Evolutionary conservation across 139 green algal species (phyloP), one percentile per base, ranked within the genome.

Genomic region (Coelastrella sp.): DNA sequence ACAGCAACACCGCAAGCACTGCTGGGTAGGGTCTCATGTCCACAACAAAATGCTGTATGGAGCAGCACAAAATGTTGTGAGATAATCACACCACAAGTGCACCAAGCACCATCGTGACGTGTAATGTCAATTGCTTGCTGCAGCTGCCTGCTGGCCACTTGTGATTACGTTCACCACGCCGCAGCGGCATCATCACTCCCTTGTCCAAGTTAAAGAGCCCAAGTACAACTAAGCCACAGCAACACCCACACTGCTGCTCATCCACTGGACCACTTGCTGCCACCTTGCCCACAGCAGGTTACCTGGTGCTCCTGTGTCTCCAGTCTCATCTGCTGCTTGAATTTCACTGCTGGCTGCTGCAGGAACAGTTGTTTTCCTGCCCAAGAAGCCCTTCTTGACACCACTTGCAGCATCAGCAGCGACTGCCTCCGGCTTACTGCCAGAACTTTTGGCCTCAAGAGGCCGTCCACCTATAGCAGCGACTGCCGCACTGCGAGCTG

Each of bases 401-500:
- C 65, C 27, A 49, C 8, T 8, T n/a, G 56, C 70, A 61, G 84
- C 70, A 66, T 7, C 70, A 73, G 6, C 68, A 24, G 27, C 83
- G 27, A 25, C 65, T 6, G 65, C 68, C 19, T 24, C 61, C 17
- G 61, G 24, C 12, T 61, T 57, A 76, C 24, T 27, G 35, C 57
- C 59, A 35, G 22, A 49, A 25, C 25, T 19, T 6, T 35, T 76
- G 17, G 9, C 56, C 19, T 74, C 70, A 56, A 6, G 11, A 24
- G 70, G 25, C 25, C 17, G 14, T 11, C 85, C 85, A 11, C 24
- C 15, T 6, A 90, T 90, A 4, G 73, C 85, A 35, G 85, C 85
- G 14, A 90, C 72, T 25, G 85, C 85, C 22, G 15, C 73, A 14
- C 6, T 20, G n/a, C 85, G 73, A 12, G 85, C 85, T 49, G 85